Evolutionary conservation across 2,329 filamentous ascomycete genomes (phyloP), one percentile per base, ranked within the genome.

Genomic region (Mycosphaerella sp.): DNA sequence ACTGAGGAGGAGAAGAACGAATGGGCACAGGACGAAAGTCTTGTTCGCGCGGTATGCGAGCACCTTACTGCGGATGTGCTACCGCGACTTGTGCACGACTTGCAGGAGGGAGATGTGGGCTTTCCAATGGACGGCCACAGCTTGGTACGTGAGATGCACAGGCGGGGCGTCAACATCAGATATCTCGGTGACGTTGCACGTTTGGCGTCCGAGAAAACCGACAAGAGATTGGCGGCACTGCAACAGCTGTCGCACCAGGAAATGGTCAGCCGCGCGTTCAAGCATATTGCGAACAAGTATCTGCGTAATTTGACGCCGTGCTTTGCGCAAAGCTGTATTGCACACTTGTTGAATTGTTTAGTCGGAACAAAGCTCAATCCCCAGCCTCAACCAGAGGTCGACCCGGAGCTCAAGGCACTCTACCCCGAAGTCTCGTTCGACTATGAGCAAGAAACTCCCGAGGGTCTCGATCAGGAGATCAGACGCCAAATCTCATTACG

Each of bases 111-210:
- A 6, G 91, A 98, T 61, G 85, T 95, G 59, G 93, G 91, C 63
- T 97, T 97, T 75, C 93, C 93, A 10, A 96, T 97, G 89, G 94
- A 98, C 63, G 93, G 93, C n/a, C 81, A 87, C 64, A 96, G 91
- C 16, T 77, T 98, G 52, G 88, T 86, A 63, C 83, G 84, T 59
- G 80, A 96, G 45, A 78, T 98, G 66, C 93, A 98, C 76, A 95
- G 95, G 77, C 87, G 91, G 37, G 93, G 93, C 72, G 90, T 98
- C 75, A 98, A 98, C 73, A 80, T 97, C 56, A 82, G 94, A 64
- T 98, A 98, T 69, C 79, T 97, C n/a, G 93, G 93, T 59, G 86
- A 84, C 70, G 72, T 98, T 56, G 86, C 88, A 10, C 77, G 87
- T 45, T 82, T 85, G 35, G 68, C 69, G 55, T 68, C 68, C 5